phyloP scores from a whole-genome alignment of 805 yeast species.

The Blastobotrys peoriensis region DNA sequence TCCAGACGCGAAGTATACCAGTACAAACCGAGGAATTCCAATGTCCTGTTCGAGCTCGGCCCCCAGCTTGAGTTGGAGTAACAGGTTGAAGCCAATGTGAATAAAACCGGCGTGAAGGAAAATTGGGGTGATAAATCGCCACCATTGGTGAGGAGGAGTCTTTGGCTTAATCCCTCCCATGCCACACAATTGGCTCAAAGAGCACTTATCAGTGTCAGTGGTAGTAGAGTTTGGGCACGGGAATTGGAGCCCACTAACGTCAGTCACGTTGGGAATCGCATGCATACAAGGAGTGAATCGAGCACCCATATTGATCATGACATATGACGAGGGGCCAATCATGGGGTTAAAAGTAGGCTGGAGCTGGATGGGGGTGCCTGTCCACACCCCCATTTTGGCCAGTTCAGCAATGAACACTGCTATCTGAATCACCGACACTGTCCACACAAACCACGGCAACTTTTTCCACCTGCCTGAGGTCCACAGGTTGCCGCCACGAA shows the following conservation, averaged over 20 bases:
- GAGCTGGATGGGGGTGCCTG: constrained; percentile 62
- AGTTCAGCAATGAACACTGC: constrained; percentile 59
- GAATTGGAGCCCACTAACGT: constrained; percentile 39
- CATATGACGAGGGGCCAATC: constrained; percentile 68
- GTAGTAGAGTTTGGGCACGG: constrained; percentile 69
- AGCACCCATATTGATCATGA: constrained; percentile 64
- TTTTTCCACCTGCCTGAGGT: constrained; percentile 16
- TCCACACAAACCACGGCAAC: constrained; percentile 28
- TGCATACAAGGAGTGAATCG: constrained; percentile 69
- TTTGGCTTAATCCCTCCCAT: constrained; percentile 40
- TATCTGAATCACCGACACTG: constrained; percentile 33
- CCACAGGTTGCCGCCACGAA: neutral
- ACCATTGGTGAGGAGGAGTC: constrained; percentile 57
- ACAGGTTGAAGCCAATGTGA: constrained; percentile 58
- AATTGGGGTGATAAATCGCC: constrained; percentile 62
- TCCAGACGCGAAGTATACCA: constrained; percentile 57
- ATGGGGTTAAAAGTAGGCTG: constrained; percentile 71
- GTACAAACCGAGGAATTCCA: constrained; percentile 47
- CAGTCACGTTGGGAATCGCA: constrained; percentile 43
- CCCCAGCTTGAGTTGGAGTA: constrained; percentile 59
- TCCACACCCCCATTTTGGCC: constrained; percentile 47
- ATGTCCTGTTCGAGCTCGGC: constrained; percentile 49
- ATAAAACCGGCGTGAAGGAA: constrained; percentile 70
- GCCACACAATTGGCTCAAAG: constrained; percentile 55
- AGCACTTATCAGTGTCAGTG: constrained; percentile 48